Base-by-base conservation (phyloP, 225 moss, liverwort and hornwort genomes). In the Neckera pumila region DNA sequence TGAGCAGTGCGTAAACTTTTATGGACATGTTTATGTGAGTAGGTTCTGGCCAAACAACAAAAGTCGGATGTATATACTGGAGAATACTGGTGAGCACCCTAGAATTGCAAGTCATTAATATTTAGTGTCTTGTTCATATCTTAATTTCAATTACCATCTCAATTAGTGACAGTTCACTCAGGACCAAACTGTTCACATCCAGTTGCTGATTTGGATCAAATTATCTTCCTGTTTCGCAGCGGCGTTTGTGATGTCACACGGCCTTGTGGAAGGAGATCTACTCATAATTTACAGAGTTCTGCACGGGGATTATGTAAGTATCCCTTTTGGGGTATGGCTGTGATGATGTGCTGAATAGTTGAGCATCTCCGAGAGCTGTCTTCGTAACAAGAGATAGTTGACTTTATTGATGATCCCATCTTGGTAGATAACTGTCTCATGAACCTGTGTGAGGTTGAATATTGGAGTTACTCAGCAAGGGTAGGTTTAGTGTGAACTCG, bases 41-140 rank as follows among this genome's bases (percentile, higher is more conserved):
- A 94, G 94, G 94, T 94, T 85, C 86, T 94, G 94, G 94, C 92
- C 94, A 60, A 94, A 94, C 73, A 90, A 94, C 88, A 91, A 93
- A 87, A 94, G 92, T 26, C 92, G 94, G 62, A 94, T 94, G 93
- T 94, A 94, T 51, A 12, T 94, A 63, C 38, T 94, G 88, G 94
- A 94, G 80, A 93, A 92, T 81, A 94, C 94, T 51, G 94, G 94
- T 93, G 81, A 92, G 93, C 79, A 84, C 67, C 61, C 59, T 66
- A 49, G 45, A 9, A 45, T 45, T 76, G 47, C 85, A 67, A 25
- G 34, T 60, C 63, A 38, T 80, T 18, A 18, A 21, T 16, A 19
- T 59, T 57, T 78, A 6, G 20, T 26, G 38, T 54, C 33, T 74
- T 80, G 30, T 26, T 80, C 21, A 38, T 42, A 28, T 80, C 60